Conservation (phyloP, 2,329 filamentous ascomycete species). For the Ilyonectria sp. region DNA sequence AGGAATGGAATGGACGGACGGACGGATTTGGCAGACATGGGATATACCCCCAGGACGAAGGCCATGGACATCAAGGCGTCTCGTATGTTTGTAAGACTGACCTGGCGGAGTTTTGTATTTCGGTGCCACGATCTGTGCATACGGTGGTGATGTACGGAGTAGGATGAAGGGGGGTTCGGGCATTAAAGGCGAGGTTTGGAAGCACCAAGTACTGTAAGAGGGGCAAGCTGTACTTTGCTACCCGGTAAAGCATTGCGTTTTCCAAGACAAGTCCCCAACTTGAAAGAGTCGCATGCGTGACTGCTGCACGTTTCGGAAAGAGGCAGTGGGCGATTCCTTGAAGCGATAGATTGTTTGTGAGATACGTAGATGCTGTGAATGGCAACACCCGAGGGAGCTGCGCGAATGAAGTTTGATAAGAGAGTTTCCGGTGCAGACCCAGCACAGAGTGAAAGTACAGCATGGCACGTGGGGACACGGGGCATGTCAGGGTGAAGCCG, state of each 20-base stretch:
- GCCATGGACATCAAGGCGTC: neutral
- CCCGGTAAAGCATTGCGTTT: neutral
- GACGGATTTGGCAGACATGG: neutral
- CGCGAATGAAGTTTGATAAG: conserved; percentile 1
- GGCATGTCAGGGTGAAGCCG: conserved; percentile 5
- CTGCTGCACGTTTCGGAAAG: neutral
- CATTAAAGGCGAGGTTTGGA: neutral
- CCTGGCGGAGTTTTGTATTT: neutral
- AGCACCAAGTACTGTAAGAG: neutral
- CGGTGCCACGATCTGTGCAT: too few relatives aligned
- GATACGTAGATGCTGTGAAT: neutral
- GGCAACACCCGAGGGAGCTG: neutral
- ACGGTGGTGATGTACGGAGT: neutral
- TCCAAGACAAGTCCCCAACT: neutral
- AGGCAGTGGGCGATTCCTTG: neutral
- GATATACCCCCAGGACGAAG: conserved; percentile 7
- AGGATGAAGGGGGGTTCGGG: neutral
- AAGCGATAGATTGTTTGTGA: neutral
- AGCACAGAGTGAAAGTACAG: neutral
- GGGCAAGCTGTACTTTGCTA: neutral
- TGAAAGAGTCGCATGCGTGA: neutral
- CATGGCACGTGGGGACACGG: neutral
- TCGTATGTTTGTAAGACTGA: neutral
- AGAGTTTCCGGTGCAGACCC: neutral
- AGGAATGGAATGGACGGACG: neutral